Conservation (phyloP, 345 rosid species). For the Gossypium stocksii region DNA sequence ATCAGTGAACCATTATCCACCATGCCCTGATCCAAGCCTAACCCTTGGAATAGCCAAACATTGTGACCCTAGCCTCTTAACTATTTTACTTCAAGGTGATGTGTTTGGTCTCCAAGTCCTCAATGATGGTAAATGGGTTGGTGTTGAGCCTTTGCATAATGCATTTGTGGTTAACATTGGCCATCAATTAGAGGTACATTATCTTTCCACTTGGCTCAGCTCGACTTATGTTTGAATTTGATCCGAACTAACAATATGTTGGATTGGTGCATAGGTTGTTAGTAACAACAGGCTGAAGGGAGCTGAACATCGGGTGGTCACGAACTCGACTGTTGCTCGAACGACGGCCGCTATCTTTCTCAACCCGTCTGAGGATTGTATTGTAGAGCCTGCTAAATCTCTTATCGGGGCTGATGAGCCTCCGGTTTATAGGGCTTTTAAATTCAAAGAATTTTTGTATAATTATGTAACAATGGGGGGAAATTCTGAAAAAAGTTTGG, state of each 20-base stretch:
- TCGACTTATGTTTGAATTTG: not conserved
- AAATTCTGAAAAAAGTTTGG: not conserved
- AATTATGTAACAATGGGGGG: not conserved
- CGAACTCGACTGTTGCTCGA: conserved; percentile 17
- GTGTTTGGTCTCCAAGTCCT: conserved; percentile 30
- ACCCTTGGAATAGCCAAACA: conserved; percentile 28
- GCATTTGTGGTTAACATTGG: conserved; percentile 33
- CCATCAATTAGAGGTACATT: conserved; percentile 17
- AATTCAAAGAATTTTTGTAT: not conserved
- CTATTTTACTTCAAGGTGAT: conserved; percentile 29
- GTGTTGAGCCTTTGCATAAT: conserved; percentile 24
- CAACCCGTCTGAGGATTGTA: not conserved
- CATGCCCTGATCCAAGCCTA: conserved; percentile 37
- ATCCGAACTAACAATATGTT: no score
- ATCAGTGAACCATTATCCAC: conserved; percentile 23
- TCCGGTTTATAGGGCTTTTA: conserved; percentile 9
- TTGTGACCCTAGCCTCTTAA: conserved; percentile 22
- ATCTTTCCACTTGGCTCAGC: no score
- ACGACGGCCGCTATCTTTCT: conserved; percentile 23
- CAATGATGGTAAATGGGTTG: conserved; percentile 29
- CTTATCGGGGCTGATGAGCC: conserved; percentile 8
- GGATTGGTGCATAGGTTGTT: not conserved
- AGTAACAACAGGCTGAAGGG: conserved; percentile 7
- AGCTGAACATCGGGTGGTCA: conserved; percentile 31
- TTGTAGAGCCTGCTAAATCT: conserved; percentile 16